These are phyloP conservation scores for Aspergillus nidulans DNA, from an alignment of 495 filamentous ascomycete genomes.

Conservation along the genomic window DNA sequence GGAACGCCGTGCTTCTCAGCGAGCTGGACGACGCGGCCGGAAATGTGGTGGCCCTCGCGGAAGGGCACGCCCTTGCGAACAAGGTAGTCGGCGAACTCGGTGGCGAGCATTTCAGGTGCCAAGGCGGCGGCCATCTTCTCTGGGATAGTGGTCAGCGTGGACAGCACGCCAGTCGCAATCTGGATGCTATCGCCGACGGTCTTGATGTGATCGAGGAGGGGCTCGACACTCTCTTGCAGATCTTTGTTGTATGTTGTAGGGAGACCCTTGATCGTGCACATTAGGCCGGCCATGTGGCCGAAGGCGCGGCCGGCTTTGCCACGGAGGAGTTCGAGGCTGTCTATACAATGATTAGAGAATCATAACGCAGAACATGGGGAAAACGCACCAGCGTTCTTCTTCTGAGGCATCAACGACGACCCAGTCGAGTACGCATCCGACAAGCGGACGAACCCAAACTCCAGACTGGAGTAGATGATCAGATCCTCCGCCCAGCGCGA, in stretches of 20 bases:
- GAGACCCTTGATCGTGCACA: constrained; percentile 81
- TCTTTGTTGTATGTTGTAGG: constrained; percentile 95
- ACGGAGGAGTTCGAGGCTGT: constrained; percentile 80
- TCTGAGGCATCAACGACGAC: constrained; percentile 87
- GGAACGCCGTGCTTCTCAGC: constrained; percentile 64
- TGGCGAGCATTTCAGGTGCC: constrained; percentile 70
- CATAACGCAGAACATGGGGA: neutral
- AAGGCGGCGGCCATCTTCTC: constrained; percentile 77
- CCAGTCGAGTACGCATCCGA: constrained; percentile 87
- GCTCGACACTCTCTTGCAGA: constrained; percentile 85
- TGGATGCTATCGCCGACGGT: constrained; percentile 80
- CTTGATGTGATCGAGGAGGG: constrained; percentile 82
- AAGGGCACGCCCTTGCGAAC: constrained; percentile 81
- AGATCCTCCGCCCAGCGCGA: constrained; percentile 85
- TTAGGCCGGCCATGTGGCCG: constrained; percentile 84
- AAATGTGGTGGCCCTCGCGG: constrained; percentile 84
- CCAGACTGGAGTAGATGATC: constrained; percentile 78
- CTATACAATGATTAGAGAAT: constrained; percentile 44
- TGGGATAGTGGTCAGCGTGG: constrained; percentile 60
- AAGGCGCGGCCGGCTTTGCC: constrained; percentile 84
- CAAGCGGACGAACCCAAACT: constrained; percentile 78
- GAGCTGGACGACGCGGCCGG: constrained; percentile 70
- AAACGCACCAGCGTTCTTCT: constrained; percentile 52
- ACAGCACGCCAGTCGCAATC: constrained; percentile 76
- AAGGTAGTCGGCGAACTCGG: constrained; percentile 86